Percentiles rank a stretch among this genome's conserved stretches.
phyloP scores from a whole-genome alignment of 805 yeast genomes.

The Teunomyces funiuensis region DNA sequence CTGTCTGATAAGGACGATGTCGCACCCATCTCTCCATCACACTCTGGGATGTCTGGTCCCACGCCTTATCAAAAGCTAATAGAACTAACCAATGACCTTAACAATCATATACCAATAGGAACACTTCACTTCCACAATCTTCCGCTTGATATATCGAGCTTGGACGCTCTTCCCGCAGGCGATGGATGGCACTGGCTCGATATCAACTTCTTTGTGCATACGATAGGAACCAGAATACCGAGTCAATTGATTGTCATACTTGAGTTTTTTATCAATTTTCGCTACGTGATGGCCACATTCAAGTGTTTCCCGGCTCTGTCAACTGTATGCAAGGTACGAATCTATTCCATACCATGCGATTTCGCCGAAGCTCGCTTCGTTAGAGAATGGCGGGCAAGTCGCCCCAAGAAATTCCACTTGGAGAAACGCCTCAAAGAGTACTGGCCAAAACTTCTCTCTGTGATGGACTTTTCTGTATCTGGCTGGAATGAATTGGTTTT shows the following conservation, averaged over 20 bases:
- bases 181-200: conserved; percentile 56
- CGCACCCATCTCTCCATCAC: not conserved
- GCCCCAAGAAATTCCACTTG: conserved; percentile 30
- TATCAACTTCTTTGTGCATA: conserved; percentile 35
- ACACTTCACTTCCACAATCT: conserved; percentile 42
- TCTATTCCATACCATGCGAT: conserved; percentile 52
- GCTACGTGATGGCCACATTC: conserved; percentile 47
- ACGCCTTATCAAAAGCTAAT: conserved; percentile 12
- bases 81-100: conserved; percentile 40
- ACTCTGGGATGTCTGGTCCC: not conserved
- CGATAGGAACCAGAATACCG: conserved; percentile 23
- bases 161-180: conserved; percentile 29
- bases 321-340: conserved; percentile 34
- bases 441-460: conserved; percentile 36
- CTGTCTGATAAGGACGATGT: not conserved
- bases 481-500: conserved; percentile 32
- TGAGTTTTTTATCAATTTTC: conserved; percentile 42
- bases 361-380: conserved; percentile 31
- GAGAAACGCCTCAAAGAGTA: conserved; percentile 25
- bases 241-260: conserved; percentile 16
- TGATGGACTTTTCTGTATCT: conserved; percentile 41
- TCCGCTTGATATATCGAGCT: conserved; percentile 39
- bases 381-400: conserved; percentile 31
- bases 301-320: conserved; percentile 11
- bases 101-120: conserved; percentile 48